Evolutionary conservation across 176 grass and related monocot genomes (phyloP).

Genomic region (Elymus sibiricus): DNA sequence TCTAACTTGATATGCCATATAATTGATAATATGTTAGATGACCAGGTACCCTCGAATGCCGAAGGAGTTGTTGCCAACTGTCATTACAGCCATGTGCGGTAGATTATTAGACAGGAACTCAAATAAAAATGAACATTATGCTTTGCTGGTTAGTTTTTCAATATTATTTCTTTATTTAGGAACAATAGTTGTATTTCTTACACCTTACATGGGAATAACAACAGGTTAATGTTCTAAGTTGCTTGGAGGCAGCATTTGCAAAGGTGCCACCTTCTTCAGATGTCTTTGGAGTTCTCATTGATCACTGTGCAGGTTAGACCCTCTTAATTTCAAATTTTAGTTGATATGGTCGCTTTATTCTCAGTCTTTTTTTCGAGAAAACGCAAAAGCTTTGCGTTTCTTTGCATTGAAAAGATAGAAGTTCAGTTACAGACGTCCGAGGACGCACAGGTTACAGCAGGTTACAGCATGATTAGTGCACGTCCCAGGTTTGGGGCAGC

Average conservation of each 20-base stretch:
- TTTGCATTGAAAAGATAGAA: no score
- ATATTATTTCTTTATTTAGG: constrained; percentile 14
- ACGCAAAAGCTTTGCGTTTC: no score
- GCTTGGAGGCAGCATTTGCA: constrained; percentile 78
- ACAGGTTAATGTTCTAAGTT: constrained; percentile 87
- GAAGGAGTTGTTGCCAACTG: constrained; percentile 65
- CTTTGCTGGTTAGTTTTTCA: constrained; percentile 67
- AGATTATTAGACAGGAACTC: constrained; percentile 35
- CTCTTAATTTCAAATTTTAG: constrained; percentile 25
- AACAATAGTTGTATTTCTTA: neutral
- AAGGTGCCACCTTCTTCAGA: constrained; percentile 68
- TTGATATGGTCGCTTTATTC: neutral
- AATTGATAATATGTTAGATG: constrained; percentile 24
- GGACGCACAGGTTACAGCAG: no score
- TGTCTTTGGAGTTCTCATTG: constrained; percentile 69
- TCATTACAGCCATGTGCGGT: constrained; percentile 56
- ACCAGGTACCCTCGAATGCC: constrained; percentile 90
- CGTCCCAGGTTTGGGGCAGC: no score
- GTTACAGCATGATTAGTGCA: no score
- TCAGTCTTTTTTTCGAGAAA: no score
- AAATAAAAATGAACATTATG: constrained; percentile 66
- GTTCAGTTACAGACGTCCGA: no score
- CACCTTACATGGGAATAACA: constrained; percentile 26
- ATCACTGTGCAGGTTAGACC: constrained; percentile 50
- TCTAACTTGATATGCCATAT: constrained; percentile 11